Percentiles rank a stretch among this genome's conserved stretches.
These are phyloP conservation scores for Microcos paniculata DNA, from an alignment of 345 rosid species.

Conservation along the genomic window DNA sequence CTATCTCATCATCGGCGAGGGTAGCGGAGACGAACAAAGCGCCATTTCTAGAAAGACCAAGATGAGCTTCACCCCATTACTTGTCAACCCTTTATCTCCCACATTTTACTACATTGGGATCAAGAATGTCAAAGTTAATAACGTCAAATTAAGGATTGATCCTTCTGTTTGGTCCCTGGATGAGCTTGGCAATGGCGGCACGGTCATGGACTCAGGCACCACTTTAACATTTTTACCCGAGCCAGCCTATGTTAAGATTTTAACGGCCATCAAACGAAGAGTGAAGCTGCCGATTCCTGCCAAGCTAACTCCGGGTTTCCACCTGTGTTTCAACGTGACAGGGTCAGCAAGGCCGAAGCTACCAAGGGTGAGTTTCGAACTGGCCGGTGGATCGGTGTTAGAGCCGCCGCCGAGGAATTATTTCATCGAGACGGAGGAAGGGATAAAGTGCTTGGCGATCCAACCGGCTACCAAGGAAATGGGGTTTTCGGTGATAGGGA, in stretches of 20 bases:
- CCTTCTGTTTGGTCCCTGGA: constrained; percentile 78
- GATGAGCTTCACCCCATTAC: constrained; percentile 59
- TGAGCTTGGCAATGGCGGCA: constrained; percentile 75
- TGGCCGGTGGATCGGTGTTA: constrained; percentile 48
- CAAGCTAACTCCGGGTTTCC: constrained; percentile 58
- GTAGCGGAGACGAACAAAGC: constrained; percentile 9
- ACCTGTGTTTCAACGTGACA: constrained; percentile 70
- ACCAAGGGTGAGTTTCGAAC: constrained; percentile 58
- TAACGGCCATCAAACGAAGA: constrained; percentile 44
- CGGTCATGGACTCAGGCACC: constrained; percentile 82
- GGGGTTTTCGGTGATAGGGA: constrained; percentile 79
- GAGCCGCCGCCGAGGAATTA: constrained; percentile 82
- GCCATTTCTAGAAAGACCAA: constrained; percentile 14
- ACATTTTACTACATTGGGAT: constrained; percentile 71
- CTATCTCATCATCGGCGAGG: constrained; percentile 62
- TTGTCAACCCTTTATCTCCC: constrained; percentile 56
- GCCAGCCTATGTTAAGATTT: constrained; percentile 50
- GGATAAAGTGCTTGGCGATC: constrained; percentile 66
- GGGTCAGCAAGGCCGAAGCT: constrained; percentile 35
- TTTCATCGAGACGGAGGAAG: constrained; percentile 57
- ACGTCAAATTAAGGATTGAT: constrained; percentile 47
- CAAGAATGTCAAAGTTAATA: constrained; percentile 44
- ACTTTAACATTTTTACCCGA: constrained; percentile 55
- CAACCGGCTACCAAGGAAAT: constrained; percentile 46
- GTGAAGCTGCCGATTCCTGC: constrained; percentile 44